These are phyloP conservation scores for Lagenidium giganteum DNA, from an alignment of 352 stramenopile genomes.

Conservation along the genomic window DNA sequence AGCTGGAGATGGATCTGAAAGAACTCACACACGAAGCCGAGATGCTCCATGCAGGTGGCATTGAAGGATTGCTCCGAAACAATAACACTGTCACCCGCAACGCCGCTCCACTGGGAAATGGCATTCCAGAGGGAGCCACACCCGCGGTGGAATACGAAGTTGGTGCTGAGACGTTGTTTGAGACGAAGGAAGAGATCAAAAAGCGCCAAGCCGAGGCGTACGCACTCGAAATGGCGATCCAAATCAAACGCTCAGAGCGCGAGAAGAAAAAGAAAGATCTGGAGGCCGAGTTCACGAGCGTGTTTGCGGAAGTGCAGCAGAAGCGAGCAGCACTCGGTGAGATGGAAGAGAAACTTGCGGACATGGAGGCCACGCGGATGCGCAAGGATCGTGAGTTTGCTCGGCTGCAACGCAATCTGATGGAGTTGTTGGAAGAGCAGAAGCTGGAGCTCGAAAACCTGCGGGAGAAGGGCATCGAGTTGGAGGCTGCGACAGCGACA, in stretches of 20 bases:
- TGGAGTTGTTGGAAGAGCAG: constrained; percentile 92
- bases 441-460: constrained; percentile 91
- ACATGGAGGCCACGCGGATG: constrained; percentile 91
- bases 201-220: constrained; percentile 80
- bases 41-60: constrained; percentile 59
- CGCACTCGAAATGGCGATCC: constrained; percentile 90
- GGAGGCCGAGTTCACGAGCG: constrained; percentile 88
- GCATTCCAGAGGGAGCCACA: constrained; percentile 23
- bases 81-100: constrained; percentile 14
- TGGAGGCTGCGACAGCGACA: constrained; percentile 89
- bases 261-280: constrained; percentile 91
- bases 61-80: constrained; percentile 45
- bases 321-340: constrained; percentile 79
- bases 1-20: constrained; percentile 86
- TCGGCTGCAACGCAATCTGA: constrained; percentile 88
- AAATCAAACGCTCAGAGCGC: constrained; percentile 89
- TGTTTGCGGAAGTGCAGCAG: constrained; percentile 86
- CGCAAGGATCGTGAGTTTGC: constrained; percentile 92
- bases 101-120: constrained; percentile 36
- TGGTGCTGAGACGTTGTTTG: constrained; percentile 39
- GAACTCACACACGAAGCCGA: constrained; percentile 90
- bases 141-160: constrained; percentile 33
- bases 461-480: constrained; percentile 87
- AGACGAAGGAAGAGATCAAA: constrained; percentile 35
- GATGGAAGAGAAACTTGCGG: constrained; percentile 83